Evolutionary conservation across 768 basidiomycete species (phyloP), one percentile per base, ranked within the genome.

Genomic region (Obba rivulosa): DNA sequence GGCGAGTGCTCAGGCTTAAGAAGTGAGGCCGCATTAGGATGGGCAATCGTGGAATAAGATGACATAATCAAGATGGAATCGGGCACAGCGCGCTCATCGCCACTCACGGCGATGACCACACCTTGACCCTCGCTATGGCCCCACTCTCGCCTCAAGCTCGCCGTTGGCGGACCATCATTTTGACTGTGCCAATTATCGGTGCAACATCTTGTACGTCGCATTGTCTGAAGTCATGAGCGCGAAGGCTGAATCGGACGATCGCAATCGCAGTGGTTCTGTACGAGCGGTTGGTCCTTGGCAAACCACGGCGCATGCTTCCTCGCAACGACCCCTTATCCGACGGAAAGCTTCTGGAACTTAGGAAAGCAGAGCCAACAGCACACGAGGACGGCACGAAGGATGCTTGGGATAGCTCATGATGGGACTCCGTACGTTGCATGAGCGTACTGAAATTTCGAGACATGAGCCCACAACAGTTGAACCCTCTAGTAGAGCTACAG

Each of bases 101-200:
- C 28, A 13, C 28, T 31, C 28, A 13, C 28, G 28, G 13, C 28
- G 28, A 31, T 13, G 28, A 31, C 28, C 28, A n/a, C 13, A 13
- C 28, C 5, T 5, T 13, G 28, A 31, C 28, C 13, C 28, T 5
- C 28, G 28, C 13, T 31, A 31, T 31, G 28, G 28, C 28, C 13
- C 69, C 64, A 50, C 59, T 77, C 11, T 69, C 74, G 20, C 71
- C 71, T 8, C 69, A 78, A 56, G 74, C 72, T 36, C 69, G 66
- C 38, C 66, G 69, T 51, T 62, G 74, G 44, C 73, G 73, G 18
- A 77, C 72, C 22, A 76, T 87, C 50, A 81, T 87, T 37, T 68
- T 83, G 35, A 72, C 83, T 0, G 54, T 81, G 11, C 85, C 85
- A 3, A 74, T 87, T 38, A 80, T 86, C 43, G 80, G 74, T 22